These are phyloP conservation scores for Aureobasidium sp. DNA, from an alignment of 2,329 filamentous ascomycete genomes.

Conservation along the genomic window DNA sequence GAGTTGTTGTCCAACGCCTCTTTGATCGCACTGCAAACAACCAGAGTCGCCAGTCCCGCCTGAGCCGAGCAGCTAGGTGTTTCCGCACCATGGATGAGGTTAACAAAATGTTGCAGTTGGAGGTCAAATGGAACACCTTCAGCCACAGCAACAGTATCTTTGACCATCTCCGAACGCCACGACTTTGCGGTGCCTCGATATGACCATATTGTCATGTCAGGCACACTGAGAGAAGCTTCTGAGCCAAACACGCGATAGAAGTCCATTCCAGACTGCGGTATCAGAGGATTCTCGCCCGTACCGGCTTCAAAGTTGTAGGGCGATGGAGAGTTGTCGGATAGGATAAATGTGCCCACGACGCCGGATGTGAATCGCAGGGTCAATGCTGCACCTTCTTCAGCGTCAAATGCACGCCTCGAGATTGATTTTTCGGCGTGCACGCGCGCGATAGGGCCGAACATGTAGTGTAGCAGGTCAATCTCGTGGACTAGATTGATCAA, in stretches of 20 bases:
- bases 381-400: slow-evolving; percentile 50
- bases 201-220: slow-evolving; percentile 38
- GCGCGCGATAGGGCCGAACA: slow-evolving; percentile 45
- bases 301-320: slow-evolving; percentile 50
- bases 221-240: slow-evolving; percentile 44
- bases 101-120: too few species aligned
- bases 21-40: too few species aligned
- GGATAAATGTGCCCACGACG: slow-evolving; percentile 48
- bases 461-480: slow-evolving; percentile 49
- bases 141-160: too few species aligned
- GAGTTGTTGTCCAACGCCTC: too few species aligned
- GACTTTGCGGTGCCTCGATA: slow-evolving; percentile 38
- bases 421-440: slow-evolving; percentile 44
- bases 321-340: slow-evolving; percentile 45
- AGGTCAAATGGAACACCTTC: too few species aligned
- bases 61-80: too few species aligned
- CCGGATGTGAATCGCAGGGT: slow-evolving; percentile 47
- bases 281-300: slow-evolving; percentile 50
- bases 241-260: slow-evolving; percentile 51
- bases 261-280: slow-evolving; percentile 36
- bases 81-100: too few species aligned
- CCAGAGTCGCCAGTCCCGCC: too few species aligned
- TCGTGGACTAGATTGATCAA: slow-evolving; percentile 56
- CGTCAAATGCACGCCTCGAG: slow-evolving; percentile 39
- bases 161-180: slow-evolving; percentile 26